Evolutionary conservation across 106 monocot genomes (phyloP).

Genomic region (Agapanthus africanus): DNA sequence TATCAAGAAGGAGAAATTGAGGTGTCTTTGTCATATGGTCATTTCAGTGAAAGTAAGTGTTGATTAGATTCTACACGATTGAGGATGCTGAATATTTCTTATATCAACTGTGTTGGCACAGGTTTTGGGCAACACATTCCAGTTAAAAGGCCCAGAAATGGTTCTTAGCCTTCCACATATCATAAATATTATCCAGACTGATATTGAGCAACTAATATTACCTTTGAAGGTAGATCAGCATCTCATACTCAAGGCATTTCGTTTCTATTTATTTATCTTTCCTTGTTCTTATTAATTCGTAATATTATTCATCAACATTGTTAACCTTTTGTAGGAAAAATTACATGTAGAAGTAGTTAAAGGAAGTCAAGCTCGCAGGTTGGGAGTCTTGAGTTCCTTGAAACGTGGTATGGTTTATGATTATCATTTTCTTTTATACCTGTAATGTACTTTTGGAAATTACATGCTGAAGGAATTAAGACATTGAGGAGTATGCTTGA

Average conservation of each 20-base stretch:
- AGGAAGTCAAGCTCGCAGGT: constrained; percentile 24
- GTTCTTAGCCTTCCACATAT: constrained; percentile 47
- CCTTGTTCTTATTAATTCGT: background rate
- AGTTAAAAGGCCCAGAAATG: constrained; percentile 26
- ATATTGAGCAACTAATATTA: constrained; percentile 40
- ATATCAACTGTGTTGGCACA: constrained; percentile 5
- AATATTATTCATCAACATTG: background rate
- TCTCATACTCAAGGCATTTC: background rate
- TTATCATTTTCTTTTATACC: background rate
- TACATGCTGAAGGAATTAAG: background rate
- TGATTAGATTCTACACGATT: background rate
- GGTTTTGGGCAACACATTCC: constrained; percentile 32
- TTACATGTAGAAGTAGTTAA: constrained; percentile 31
- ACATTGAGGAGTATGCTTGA: too few relatives aligned
- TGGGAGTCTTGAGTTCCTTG: constrained; percentile 30
- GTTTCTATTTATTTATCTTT: constrained; percentile 3
- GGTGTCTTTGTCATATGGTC: constrained; percentile 54
- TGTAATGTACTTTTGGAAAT: constrained; percentile 8
- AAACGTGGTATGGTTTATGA: constrained; percentile 15
- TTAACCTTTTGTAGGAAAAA: constrained; percentile 17
- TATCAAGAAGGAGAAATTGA: constrained; percentile 41
- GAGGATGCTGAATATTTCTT: background rate
- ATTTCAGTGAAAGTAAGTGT: constrained; percentile 34
- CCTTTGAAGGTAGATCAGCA: constrained; percentile 28
- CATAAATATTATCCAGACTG: constrained; percentile 38